Evolutionary conservation across 257 asterid genomes (phyloP).

Genomic region (Solanum appendiculatum): DNA sequence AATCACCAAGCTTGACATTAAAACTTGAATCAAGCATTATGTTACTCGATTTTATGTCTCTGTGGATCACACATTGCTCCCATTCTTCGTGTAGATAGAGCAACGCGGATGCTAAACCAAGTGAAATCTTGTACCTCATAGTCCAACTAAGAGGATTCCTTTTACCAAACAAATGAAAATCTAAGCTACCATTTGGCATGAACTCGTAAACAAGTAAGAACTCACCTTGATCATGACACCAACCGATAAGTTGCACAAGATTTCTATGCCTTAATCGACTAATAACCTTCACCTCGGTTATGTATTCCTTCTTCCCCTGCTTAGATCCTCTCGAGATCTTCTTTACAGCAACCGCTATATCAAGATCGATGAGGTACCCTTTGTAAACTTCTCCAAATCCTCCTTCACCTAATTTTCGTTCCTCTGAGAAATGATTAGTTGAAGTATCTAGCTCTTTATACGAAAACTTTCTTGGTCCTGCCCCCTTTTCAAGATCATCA

Average conservation of each 20-base stretch:
- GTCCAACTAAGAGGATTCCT: conserved; percentile 14
- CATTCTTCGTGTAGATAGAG: conserved; percentile 37
- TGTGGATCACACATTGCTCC: conserved; percentile 30
- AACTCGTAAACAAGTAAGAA: conserved; percentile 33
- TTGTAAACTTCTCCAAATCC: conserved; percentile 30
- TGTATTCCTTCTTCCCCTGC: conserved; percentile 30
- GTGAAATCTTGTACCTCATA: conserved; percentile 17
- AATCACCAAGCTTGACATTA: conserved; percentile 32
- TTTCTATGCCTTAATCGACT: conserved; percentile 29
- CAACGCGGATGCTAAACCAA: conserved; percentile 25
- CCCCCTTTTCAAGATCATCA: conserved; percentile 30
- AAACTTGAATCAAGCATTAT: conserved; percentile 26
- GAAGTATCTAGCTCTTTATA: conserved; percentile 17
- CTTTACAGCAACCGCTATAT: conserved; percentile 26
- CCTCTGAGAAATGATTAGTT: conserved; percentile 23
- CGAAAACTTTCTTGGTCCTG: conserved; percentile 32
- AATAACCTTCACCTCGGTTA: conserved; percentile 29
- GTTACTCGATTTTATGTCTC: conserved; percentile 32
- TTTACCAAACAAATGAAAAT: conserved; percentile 18
- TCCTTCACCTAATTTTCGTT: conserved; percentile 25
- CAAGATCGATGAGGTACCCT: conserved; percentile 19
- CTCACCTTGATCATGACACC: conserved; percentile 31
- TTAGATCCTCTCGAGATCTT: conserved; percentile 23
- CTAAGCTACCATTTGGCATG: conserved; percentile 28
- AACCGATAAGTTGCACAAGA: conserved; percentile 25